Base-by-base conservation (phyloP, 257 asterid species). In the Gentiana macrophylla region DNA sequence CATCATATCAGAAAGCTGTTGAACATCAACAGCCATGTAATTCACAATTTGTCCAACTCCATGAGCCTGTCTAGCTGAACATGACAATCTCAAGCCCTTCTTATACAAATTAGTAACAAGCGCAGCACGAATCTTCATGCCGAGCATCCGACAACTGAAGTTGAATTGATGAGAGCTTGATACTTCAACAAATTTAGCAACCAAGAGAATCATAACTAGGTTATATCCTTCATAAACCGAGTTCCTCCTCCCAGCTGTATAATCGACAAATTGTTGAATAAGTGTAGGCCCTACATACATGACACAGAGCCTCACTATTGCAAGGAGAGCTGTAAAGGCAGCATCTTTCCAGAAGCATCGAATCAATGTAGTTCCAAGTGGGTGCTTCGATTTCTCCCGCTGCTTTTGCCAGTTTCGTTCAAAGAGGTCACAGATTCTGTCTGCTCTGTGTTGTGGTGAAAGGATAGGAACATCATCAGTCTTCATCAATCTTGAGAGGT, bases 1-100 rank as follows among this genome's bases (percentile, higher is more conserved):
- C 94, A 91, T 85, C 98, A 91, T 91, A 62, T 91, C 97, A 0
- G 97, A 79, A 0, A 91, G 81, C 77, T 91, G 98, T 65, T 91
- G 98, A 8, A 96, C 95, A 63, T 91, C 98, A 6, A 91, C 97
- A 0, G 95, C 95, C 97, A 91, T 91, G 69, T 91, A 91, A 62
- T 91, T 91, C 24, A 87, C 97, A 33, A 87, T 91, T 67, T 87
- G 97, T 2, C 98, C 98, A 6, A 91, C 83, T 2, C 98, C 97
- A 38, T 91, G 98, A 2, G 79, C 83, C 61, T 91, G 97, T 6
- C 98, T 66, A 1, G 95, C 94, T 0, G 98, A 91, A 60, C 95
- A 82, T 1, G 98, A 79, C 12, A 91, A 65, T 64, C 90, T 67
- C 57, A 91, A 61, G 0, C 98, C 98, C 76, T 91, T 91, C 77